These are phyloP conservation scores for Globisporangium middletonii DNA, from an alignment of 352 stramenopile species.

Conservation along the genomic window DNA sequence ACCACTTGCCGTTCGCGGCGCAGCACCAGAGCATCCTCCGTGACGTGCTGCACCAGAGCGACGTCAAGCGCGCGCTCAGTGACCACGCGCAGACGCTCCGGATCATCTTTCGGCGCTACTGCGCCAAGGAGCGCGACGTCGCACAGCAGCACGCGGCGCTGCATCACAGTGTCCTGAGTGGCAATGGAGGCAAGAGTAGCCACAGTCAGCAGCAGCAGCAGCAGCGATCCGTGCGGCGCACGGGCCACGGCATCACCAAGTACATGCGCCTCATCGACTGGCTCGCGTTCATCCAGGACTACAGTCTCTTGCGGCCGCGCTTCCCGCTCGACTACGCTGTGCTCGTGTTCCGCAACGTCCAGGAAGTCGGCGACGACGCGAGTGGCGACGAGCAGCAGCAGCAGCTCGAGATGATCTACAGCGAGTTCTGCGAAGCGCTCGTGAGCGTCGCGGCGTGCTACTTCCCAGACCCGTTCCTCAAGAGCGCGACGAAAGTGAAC, in stretches of 20 bases:
- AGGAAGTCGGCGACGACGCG: constrained; percentile 23
- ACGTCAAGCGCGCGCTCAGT: constrained; percentile 48
- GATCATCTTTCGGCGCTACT: constrained; percentile 72
- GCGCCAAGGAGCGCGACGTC: constrained; percentile 49
- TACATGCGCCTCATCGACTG: constrained; percentile 67
- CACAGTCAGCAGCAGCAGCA: neutral
- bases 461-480: constrained; percentile 62
- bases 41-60: constrained; percentile 39
- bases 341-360: constrained; percentile 56
- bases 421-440: constrained; percentile 66
- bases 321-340: constrained; percentile 55
- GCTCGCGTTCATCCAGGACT: constrained; percentile 66
- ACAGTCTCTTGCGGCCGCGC: constrained; percentile 49
- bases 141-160: constrained; percentile 10
- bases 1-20: constrained; percentile 44
- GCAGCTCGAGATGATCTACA: constrained; percentile 60
- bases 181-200: neutral
- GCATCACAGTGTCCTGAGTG: constrained; percentile 4
- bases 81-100: constrained; percentile 54
- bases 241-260: constrained; percentile 39
- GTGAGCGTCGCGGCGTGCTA: constrained; percentile 45
- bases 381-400: constrained; percentile 7
- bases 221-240: constrained; percentile 1
- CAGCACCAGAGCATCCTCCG: constrained; percentile 54
- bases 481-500: constrained; percentile 41